phyloP scores from a whole-genome alignment of 1,284 basidiomycete genomes.

The Pseudozyma sp. region DNA sequence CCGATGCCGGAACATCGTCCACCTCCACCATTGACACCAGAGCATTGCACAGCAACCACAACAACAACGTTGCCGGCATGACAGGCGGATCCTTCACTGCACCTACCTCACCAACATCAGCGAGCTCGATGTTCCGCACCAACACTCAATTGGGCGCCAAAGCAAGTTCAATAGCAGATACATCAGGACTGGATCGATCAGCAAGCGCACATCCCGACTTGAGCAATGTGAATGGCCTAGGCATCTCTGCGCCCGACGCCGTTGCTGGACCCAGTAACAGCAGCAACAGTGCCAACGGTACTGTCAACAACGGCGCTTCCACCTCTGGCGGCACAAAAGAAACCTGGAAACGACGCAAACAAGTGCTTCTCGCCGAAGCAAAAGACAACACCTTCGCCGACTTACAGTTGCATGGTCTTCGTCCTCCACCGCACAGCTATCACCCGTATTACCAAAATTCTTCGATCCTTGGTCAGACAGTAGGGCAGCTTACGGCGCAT shows the following conservation, averaged over 20 bases:
- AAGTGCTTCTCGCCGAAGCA: conserved; percentile 53
- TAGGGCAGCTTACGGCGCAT: conserved; percentile 31
- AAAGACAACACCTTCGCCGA: conserved; percentile 58
- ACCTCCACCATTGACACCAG: conserved; percentile 4
- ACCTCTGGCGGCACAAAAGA: conserved; percentile 47
- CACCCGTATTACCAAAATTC: conserved; percentile 46
- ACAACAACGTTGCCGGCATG: background rate
- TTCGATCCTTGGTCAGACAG: conserved; percentile 37
- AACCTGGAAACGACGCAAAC: conserved; percentile 57
- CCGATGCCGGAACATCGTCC: conserved; percentile 5
- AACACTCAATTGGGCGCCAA: conserved; percentile 13
- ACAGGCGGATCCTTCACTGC: conserved; percentile 31
- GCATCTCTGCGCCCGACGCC: conserved; percentile 21
- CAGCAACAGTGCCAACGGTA: conserved; percentile 1
- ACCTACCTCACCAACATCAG: conserved; percentile 19
- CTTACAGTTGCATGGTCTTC: conserved; percentile 55
- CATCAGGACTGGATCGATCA: conserved; percentile 19
- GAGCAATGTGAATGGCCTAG: conserved; percentile 28
- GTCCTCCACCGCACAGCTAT: conserved; percentile 48
- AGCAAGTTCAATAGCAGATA: background rate
- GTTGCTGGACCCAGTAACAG: conserved; percentile 5
- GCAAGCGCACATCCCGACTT: conserved; percentile 32
- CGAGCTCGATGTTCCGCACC: conserved; percentile 33
- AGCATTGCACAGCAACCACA: background rate
- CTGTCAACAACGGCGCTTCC: conserved; percentile 3